A percentile compares a stretch with the other conserved stretches of the same genome.
These are phyloP conservation scores for Vigna nakashimae DNA, from an alignment of 306 rosid genomes.

Conservation along the genomic window DNA sequence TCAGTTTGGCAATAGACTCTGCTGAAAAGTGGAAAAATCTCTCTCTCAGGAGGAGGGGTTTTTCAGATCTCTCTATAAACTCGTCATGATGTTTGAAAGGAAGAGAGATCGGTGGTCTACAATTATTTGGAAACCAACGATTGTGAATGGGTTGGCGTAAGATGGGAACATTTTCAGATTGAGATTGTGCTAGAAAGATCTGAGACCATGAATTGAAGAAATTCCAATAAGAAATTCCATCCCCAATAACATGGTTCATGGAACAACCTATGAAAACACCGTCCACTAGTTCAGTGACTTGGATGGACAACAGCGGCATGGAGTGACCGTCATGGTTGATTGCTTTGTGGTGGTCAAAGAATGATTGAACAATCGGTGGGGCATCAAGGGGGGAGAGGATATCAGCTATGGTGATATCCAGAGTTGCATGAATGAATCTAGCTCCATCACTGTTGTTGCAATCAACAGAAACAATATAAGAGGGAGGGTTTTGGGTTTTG, in stretches of 20 bases:
- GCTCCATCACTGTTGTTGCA: constrained; percentile 50
- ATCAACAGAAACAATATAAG: constrained; percentile 49
- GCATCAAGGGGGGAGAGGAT: constrained; percentile 56
- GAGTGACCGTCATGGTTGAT: constrained; percentile 66
- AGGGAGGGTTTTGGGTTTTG: constrained; percentile 37
- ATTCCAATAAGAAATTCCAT: constrained; percentile 68
- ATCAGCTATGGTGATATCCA: constrained; percentile 49
- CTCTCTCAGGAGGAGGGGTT: constrained; percentile 50
- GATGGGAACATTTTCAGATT: constrained; percentile 25
- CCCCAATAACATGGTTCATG: constrained; percentile 53
- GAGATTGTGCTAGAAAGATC: constrained; percentile 50
- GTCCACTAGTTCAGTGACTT: constrained; percentile 60
- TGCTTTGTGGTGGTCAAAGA: constrained; percentile 63
- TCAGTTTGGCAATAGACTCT: constrained; percentile 58
- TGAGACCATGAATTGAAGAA: constrained; percentile 67
- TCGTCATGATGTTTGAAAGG: constrained; percentile 56
- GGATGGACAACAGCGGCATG: constrained; percentile 56
- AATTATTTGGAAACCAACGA: constrained; percentile 62
- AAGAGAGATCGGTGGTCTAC: constrained; percentile 45
- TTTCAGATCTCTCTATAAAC: constrained; percentile 50
- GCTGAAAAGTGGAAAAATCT: constrained; percentile 63
- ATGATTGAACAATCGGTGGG: constrained; percentile 54
- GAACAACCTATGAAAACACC: constrained; percentile 66
- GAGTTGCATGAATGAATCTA: constrained; percentile 52
- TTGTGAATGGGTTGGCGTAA: constrained; percentile 50